Base-by-base conservation (phyloP, 2,329 filamentous ascomycete genomes). In the Fusarium anthophilum region DNA sequence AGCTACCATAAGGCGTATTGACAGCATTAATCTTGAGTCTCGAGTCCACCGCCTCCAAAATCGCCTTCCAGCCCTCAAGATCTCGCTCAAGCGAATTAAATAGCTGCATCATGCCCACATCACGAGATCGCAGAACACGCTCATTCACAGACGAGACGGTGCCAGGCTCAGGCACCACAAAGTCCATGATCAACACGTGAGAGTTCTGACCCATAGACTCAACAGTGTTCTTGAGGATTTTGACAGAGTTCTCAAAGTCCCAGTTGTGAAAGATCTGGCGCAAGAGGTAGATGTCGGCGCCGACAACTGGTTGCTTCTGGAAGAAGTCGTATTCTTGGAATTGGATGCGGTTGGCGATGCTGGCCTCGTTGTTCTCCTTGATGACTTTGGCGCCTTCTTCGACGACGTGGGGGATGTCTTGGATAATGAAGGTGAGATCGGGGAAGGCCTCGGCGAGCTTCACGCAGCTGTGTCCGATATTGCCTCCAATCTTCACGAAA, bases 311-410 rank as follows among this genome's bases (percentile, higher is more conserved):
- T 12, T 63, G 59, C 10, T 57, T 37, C 17, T 56, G 22, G 26
- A 63, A 63, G 24, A 63, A 63, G n/a, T 63, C 50, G 51, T 63
- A 45, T 26, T 57, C 30, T 45, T 39, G 59, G 17, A 63, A 63
- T 20, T 37, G 39, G 17, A 63, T 63, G 3, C 58, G 58, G 15
- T 44, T 26, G 15, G 38, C 28, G 22, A 62, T 39, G 8, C 37
- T n/a, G 6, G 30, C 20, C 6, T 55, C 17, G 6, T 63, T 38
- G 22, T 57, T 57, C 15, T 30, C 50, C 18, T 32, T 30, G 41
- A 63, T 44, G 6, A 30, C 24, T 17, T 63, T 44, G 20, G 30
- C 18, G 13, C 59, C 50, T 26, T 63, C 51, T 26, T 63, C 24
- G 2, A 63, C 59, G 13, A 63, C 37, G 13, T 63, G 59, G 1